These are phyloP conservation scores for Terana coerulea DNA, from an alignment of 768 basidiomycete species.

Conservation along the genomic window DNA sequence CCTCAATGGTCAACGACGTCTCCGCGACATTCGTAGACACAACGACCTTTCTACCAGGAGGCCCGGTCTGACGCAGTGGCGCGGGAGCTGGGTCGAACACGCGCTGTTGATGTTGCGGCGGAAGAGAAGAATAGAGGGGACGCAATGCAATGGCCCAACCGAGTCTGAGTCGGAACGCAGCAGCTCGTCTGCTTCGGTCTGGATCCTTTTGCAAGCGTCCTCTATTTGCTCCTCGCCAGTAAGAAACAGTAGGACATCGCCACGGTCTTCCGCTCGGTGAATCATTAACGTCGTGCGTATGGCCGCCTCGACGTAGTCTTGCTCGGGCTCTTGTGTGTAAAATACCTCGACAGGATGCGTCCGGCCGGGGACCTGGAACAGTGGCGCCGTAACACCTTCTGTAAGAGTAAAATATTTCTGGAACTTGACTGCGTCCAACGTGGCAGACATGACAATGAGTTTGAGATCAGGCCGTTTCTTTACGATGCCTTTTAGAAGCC, in stretches of 20 bases:
- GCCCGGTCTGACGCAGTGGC: slow-evolving; percentile 55
- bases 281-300: slow-evolving; percentile 97
- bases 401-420: slow-evolving; percentile 79
- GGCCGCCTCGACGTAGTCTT: slow-evolving; percentile 95
- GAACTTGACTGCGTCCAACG: slow-evolving; percentile 96
- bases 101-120: slow-evolving; percentile 90
- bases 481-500: slow-evolving; percentile 82
- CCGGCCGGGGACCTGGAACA: slow-evolving; percentile 27
- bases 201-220: slow-evolving; percentile 91
- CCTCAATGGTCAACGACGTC: slow-evolving; percentile 96
- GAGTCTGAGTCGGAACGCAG: slow-evolving; percentile 62
- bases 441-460: slow-evolving; percentile 98
- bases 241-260: slow-evolving; percentile 91
- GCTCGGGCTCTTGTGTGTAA: slow-evolving; percentile 89
- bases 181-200: slow-evolving; percentile 84
- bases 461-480: slow-evolving; percentile 85
- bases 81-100: slow-evolving; percentile 91
- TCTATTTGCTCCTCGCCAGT: slow-evolving; percentile 99
- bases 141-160: slow-evolving; percentile 84
- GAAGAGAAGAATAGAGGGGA: slow-evolving; percentile 96
- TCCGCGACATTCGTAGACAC: slow-evolving; percentile 98
- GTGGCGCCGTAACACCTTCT: slow-evolving; percentile 18
- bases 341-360: slow-evolving; percentile 94
- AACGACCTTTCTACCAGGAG: slow-evolving; percentile 90
- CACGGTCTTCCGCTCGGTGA: slow-evolving; percentile 90